A percentile compares a stretch with the other conserved stretches of the same genome.
These are phyloP conservation scores for Paraglomus brasilianum DNA, from an alignment of 192 early-diverging fungal species.

Conservation along the genomic window DNA sequence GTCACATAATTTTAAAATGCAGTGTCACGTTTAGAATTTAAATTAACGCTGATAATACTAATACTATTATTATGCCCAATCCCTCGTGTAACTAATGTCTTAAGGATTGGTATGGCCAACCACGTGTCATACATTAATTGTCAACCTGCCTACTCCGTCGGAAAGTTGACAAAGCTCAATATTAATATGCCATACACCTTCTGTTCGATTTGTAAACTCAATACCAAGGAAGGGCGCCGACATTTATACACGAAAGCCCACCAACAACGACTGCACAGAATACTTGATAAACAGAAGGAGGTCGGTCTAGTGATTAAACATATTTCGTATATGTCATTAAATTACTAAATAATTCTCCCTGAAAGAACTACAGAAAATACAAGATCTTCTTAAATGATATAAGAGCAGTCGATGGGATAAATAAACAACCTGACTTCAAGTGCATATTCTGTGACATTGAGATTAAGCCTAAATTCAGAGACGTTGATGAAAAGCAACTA, in stretches of 20 bases:
- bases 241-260: constrained; percentile 8
- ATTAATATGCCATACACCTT: no score
- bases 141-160: no score
- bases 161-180: no score
- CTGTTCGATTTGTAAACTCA: neutral
- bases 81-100: no score
- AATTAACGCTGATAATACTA: no score
- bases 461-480: neutral
- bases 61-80: no score
- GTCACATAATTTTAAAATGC: no score
- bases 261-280: neutral
- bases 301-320: no score
- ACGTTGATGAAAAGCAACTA: neutral
- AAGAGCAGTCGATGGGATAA: neutral
- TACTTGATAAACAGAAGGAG: neutral
- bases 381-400: constrained; percentile 3
- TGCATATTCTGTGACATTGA: constrained; percentile 1
- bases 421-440: constrained; percentile 1
- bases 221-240: neutral
- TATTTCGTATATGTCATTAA: neutral
- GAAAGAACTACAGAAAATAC: constrained; percentile 10
- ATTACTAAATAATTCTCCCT: constrained; percentile 2
- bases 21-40: no score
- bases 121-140: no score
- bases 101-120: no score